Percentiles rank a stretch among this genome's conserved stretches.
Conservation (phyloP, 2,329 filamentous ascomycete species). For the Parasarocladium wereldwijsianum region DNA sequence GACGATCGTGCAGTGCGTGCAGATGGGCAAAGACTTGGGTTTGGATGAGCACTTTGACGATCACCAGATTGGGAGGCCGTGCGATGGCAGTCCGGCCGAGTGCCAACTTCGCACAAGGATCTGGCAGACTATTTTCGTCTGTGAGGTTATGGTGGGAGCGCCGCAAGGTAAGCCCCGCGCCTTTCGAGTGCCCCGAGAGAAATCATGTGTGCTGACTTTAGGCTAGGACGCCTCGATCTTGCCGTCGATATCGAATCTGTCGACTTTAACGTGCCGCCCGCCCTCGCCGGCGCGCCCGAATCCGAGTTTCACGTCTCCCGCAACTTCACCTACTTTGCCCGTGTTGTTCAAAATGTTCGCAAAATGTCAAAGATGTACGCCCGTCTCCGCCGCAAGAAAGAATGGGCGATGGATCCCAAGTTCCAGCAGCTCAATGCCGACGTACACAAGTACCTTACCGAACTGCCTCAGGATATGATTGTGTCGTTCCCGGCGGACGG, state of each 20-base stretch:
- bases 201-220: slow-evolving; percentile 7
- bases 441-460: slow-evolving; percentile 61
- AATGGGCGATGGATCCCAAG: slow-evolving; percentile 77
- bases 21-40: slow-evolving; percentile 85
- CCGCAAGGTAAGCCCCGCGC: slow-evolving; percentile 55
- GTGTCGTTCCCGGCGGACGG: slow-evolving; percentile 66
- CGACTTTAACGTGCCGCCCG: slow-evolving; percentile 54
- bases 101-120: slow-evolving; percentile 75
- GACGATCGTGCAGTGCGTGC: slow-evolving; percentile 78
- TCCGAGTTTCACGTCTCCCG: slow-evolving; percentile 65
- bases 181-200: background rate
- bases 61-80: slow-evolving; percentile 58
- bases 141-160: slow-evolving; percentile 85
- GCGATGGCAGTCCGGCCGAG: slow-evolving; percentile 54
- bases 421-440: slow-evolving; percentile 67
- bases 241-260: slow-evolving; percentile 62
- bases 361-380: slow-evolving; percentile 63
- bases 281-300: slow-evolving; percentile 53
- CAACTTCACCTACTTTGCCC: slow-evolving; percentile 70
- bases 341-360: slow-evolving; percentile 64
- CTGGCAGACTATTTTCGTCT: slow-evolving; percentile 77
- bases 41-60: slow-evolving; percentile 74
- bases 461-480: slow-evolving; percentile 64
- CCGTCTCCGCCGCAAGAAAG: slow-evolving; percentile 59
- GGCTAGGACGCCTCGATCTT: slow-evolving; percentile 61